Percentiles rank a stretch among this genome's conserved stretches.
Conservation (phyloP, 163 green algal genomes). For the Scenedesmus sp. region DNA sequence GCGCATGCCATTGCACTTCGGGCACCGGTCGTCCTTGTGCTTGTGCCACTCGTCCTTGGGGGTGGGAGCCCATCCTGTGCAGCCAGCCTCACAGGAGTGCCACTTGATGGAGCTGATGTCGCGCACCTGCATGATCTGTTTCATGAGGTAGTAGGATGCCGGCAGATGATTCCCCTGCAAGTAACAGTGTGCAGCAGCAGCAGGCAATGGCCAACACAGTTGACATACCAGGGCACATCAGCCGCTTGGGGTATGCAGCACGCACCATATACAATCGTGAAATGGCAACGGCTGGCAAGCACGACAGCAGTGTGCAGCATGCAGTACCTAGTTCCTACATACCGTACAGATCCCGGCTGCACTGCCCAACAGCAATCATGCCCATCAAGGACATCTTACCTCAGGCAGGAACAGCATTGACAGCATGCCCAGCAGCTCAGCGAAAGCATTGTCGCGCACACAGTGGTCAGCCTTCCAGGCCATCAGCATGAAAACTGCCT, state of each 20-base stretch:
- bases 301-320: background rate
- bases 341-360: background rate
- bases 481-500: background rate
- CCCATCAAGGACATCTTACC: background rate
- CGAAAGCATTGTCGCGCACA: background rate
- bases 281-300: no score
- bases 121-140: background rate
- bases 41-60: background rate
- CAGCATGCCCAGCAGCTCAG: background rate
- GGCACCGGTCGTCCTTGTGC: background rate
- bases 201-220: background rate
- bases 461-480: background rate
- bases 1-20: background rate
- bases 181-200: background rate
- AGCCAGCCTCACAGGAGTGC: background rate
- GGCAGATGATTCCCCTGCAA: conserved; percentile 1
- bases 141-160: conserved; percentile 13
- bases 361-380: background rate
- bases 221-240: background rate
- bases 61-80: conserved; percentile 2
- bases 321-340: background rate
- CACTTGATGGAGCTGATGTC: conserved; percentile 16
- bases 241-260: no score
- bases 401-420: background rate
- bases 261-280: no score